Base-by-base conservation (phyloP, 208 protist species). In the Trypanosoma caninum region DNA sequence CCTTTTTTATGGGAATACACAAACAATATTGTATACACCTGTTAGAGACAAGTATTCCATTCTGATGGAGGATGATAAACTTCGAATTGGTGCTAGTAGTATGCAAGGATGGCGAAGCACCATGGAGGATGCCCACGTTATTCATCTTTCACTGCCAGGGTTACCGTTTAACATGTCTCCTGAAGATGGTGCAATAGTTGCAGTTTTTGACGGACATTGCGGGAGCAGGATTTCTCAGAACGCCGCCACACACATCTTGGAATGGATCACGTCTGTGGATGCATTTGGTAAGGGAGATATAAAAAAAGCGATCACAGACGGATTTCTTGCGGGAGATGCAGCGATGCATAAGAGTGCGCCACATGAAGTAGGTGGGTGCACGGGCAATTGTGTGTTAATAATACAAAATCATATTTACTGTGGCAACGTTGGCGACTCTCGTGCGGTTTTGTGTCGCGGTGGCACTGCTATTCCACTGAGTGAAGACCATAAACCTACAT, bases 401-500 rank as follows among this genome's bases (percentile, higher is more conserved):
- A 77, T 96, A 8, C 80, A 88, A 41, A 91, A 90, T 50, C 81
- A 95, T 47, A 50, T 98, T 40, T 97, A 97, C 72, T 97, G 91
- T 50, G 93, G 91, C 42, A 98, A 97, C 66, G 84, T 93, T 34
- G 96, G 96, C 25, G 96, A 98, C 71, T 94, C 91, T 8, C 67
- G 96, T 25, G 78, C 83, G 5, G 88, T 98, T 0, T 56, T 97
- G 20, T 97, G 87, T 51, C 76, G 87, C 3, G 79, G 74, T 25
- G 94, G 94, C 9, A 70, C 76, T 40, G 91, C 91, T 31, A 79
- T 97, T 57, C 80, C 91, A 13, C 59, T 98, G n/a, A 95, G 87
- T 44, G 89, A 94, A 40, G 97, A 98, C 68, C 97, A 98, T 75
- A 98, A 97, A 68, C 95, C 95, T 0, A 95, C 65, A 2, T 86